phyloP scores from a whole-genome alignment of 495 filamentous ascomycete species.

The Aspergillus egyptiacus region DNA sequence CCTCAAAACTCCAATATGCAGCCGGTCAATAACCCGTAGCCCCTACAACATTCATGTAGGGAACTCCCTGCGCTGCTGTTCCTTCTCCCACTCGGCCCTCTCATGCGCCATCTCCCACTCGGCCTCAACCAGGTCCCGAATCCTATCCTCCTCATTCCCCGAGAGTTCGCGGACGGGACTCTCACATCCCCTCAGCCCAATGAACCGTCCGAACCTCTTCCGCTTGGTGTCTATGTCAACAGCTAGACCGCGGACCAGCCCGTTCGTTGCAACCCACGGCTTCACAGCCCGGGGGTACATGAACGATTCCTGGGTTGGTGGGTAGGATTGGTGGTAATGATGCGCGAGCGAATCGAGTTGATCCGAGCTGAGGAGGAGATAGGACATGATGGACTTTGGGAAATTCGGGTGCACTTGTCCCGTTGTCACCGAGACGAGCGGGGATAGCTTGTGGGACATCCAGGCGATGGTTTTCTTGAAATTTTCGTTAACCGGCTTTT shows the following conservation, averaged over 20 bases:
- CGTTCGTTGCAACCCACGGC: constrained; percentile 30
- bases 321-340: constrained; percentile 69
- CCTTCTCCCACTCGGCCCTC: not conserved
- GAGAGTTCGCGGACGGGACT: no score
- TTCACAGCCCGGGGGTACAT: constrained; percentile 58
- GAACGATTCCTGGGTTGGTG: constrained; percentile 41
- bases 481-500: constrained; percentile 8
- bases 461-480: constrained; percentile 26
- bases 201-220: constrained; percentile 57
- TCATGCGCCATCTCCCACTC: not conserved
- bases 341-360: constrained; percentile 67
- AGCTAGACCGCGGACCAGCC: constrained; percentile 11
- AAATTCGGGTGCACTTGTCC: constrained; percentile 59
- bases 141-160: not conserved
- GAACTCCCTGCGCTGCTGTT: not conserved
- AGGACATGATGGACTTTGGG: constrained; percentile 62
- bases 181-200: constrained; percentile 60
- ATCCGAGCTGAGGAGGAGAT: constrained; percentile 50
- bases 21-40: no score
- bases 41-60: no score
- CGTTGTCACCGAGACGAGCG: constrained; percentile 43
- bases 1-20: no score
- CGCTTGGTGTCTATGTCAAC: constrained; percentile 53
- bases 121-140: not conserved
- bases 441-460: constrained; percentile 30